These are phyloP conservation scores for Pichia exigua DNA, from an alignment of 805 yeast genomes.

Conservation along the genomic window DNA sequence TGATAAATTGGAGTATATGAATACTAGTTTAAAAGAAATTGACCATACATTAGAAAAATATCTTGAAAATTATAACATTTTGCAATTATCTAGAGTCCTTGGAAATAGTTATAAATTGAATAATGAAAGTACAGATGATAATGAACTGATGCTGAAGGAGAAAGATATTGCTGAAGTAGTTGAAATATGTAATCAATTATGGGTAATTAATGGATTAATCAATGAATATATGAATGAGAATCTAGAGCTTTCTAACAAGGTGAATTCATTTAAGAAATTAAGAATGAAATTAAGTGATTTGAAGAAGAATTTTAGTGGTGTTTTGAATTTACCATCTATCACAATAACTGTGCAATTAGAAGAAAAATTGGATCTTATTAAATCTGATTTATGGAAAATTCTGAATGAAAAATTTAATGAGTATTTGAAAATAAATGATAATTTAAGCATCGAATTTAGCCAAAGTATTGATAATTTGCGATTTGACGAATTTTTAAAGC, in stretches of 20 bases:
- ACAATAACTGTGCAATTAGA: slow-evolving; percentile 14
- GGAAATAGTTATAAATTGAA: not conserved
- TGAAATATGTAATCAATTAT: slow-evolving; percentile 26
- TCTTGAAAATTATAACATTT: slow-evolving; percentile 6
- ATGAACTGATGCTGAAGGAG: not conserved
- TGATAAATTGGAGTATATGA: not conserved
- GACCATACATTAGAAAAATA: slow-evolving; percentile 7
- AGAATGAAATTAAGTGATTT: slow-evolving; percentile 11
- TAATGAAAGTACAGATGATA: not conserved
- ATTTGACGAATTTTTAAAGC: not conserved
- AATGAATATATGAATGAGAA: slow-evolving; percentile 15
- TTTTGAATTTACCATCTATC: not conserved
- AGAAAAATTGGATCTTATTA: slow-evolving; percentile 8
- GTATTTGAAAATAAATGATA: slow-evolving; percentile 8
- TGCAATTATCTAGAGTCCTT: slow-evolving; percentile 4
- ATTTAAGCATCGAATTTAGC: slow-evolving; percentile 12
- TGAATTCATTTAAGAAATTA: slow-evolving; percentile 15
- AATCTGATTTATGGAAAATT: not conserved
- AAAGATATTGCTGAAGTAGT: slow-evolving; percentile 18
- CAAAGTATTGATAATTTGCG: not conserved
- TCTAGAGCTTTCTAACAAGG: slow-evolving; percentile 11
- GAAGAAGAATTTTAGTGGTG: not conserved
- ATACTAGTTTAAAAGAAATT: not conserved
- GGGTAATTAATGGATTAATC: slow-evolving; percentile 26
- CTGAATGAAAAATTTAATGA: slow-evolving; percentile 7